These are phyloP conservation scores for Porodaedalea pini DNA, from an alignment of 1,284 basidiomycete genomes.

Conservation along the genomic window DNA sequence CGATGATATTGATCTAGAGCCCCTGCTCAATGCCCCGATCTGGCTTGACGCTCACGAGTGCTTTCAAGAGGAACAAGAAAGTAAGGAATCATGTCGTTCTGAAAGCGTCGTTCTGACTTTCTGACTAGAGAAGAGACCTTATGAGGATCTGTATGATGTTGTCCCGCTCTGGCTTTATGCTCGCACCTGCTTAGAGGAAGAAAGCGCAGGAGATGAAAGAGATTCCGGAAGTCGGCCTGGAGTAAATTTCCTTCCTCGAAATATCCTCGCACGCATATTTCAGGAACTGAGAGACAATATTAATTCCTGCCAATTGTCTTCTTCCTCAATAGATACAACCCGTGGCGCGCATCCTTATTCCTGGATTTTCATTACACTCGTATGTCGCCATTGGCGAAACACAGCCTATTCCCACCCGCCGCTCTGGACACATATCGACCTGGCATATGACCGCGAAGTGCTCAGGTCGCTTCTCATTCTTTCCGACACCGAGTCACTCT, in stretches of 20 bases:
- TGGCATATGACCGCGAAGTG: neutral
- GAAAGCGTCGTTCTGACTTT: neutral
- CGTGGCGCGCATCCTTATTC: neutral
- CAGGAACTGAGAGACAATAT: neutral
- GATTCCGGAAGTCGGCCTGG: neutral
- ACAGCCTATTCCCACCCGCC: neutral
- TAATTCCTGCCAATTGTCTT: neutral
- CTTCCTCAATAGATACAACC: neutral
- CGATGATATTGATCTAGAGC: neutral
- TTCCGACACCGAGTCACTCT: neutral
- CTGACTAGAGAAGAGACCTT: neutral
- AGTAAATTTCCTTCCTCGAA: neutral
- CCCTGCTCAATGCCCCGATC: neutral
- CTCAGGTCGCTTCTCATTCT: neutral
- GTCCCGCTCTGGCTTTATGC: slow-evolving; percentile 5
- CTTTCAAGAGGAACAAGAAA: neutral
- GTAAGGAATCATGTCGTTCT: neutral
- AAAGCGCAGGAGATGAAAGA: neutral
- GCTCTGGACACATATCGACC: neutral
- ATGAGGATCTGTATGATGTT: neutral
- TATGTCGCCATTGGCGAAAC: slow-evolving; percentile 4
- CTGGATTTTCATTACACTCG: neutral
- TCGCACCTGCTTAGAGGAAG: slow-evolving; percentile 2
- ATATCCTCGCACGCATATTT: neutral
- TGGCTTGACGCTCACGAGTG: neutral